Base-by-base conservation (phyloP, 1,284 basidiomycete species). In the Pseudozyma tsukubaensis region DNA sequence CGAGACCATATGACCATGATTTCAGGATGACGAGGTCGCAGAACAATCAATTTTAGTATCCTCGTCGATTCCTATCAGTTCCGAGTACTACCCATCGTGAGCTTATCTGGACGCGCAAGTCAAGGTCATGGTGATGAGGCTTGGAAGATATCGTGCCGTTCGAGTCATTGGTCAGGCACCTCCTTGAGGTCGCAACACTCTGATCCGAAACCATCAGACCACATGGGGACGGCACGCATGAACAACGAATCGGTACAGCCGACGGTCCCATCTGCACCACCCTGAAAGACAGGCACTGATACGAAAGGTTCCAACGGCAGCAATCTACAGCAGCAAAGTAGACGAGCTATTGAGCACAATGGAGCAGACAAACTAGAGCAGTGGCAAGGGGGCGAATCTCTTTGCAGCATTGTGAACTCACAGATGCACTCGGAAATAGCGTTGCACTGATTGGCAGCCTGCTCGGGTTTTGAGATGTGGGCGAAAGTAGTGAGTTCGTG, bases 361-460 rank as follows among this genome's bases (percentile, higher is more conserved):
- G 10, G 18, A 19, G 36, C 36, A 39, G 18, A 14, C 9, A 6
- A 50, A 18, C 6, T 14, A 13, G 36, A 16, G 19, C 49, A 50
- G 49, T 5, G n/a, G 43, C 18, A 34, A 21, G 35, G 47, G 47
- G 12, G 32, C 47, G 29, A 49, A 29, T 36, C 32, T 24, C 21
- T 14, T 32, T 44, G 43, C 14, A 40, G 21, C 43, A 29, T 29
- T 6, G 24, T 29, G 24, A 29, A n/a, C 37, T 39, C 24, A 34
- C 8, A 10, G 5, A 13, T n/a, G 18, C 18, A n/a, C 32, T 40
- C 55, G 55, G 44, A 62, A 63, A 63, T 63, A 48, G 34, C 53
- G 16, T 4, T 4, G 42, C 42, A 18, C 48, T 63, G 49, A 63
- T 63, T 57, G 54, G 61, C 52, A 55, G 52, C 1, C 45, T 8